Evolutionary conservation across 176 grass and related monocot species (phyloP).

Genomic region (Musa itinerans): DNA sequence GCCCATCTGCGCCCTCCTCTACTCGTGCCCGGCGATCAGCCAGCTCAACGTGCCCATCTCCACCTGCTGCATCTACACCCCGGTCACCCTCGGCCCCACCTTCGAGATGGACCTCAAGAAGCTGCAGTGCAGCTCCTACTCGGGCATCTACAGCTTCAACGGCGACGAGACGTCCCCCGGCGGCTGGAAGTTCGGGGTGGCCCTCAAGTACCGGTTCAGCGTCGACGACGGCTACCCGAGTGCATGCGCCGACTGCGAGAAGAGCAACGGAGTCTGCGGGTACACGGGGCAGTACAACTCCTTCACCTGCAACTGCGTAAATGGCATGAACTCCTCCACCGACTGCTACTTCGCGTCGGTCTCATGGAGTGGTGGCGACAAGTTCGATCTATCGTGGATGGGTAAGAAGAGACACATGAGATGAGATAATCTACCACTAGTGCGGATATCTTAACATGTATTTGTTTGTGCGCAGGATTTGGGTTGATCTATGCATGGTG

Average conservation of each 20-base stretch:
- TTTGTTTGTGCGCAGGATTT: too few relatives aligned
- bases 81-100: conserved; percentile 13
- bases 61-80: conserved; percentile 20
- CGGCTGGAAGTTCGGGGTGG: conserved; percentile 13
- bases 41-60: conserved; percentile 6
- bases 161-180: neutral
- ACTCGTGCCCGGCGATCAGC: conserved; percentile 12
- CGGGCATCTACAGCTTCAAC: conserved; percentile 4
- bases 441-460: too few relatives aligned
- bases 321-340: conserved; percentile 15
- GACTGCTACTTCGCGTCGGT: conserved; percentile 8
- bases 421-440: too few relatives aligned
- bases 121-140: conserved; percentile 9
- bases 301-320: conserved; percentile 15
- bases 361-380: conserved; percentile 1
- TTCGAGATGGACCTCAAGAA: conserved; percentile 14
- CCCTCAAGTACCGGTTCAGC: conserved; percentile 25
- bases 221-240: conserved; percentile 23
- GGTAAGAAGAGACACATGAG: too few relatives aligned
- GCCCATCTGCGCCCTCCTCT: conserved; percentile 17
- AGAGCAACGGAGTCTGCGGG: conserved; percentile 22
- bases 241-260: conserved; percentile 21
- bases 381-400: too few relatives aligned
- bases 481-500: too few relatives aligned
- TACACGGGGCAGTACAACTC: conserved; percentile 3